Conservation (phyloP, 305 asterid genomes). For the Withania somnifera region DNA sequence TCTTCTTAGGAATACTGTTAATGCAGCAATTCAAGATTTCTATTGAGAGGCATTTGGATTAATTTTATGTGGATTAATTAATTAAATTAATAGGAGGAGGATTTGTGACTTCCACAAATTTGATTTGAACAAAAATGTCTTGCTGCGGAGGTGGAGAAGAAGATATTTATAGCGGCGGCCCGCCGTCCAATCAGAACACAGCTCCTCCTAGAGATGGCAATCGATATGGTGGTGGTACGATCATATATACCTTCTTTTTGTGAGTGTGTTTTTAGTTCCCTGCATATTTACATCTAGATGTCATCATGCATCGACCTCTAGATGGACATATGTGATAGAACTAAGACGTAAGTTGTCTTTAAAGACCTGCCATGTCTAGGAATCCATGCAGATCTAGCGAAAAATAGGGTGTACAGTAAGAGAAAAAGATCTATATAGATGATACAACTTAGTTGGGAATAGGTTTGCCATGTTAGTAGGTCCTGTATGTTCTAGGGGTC, state of each 20-base stretch:
- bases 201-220: conserved; percentile 55
- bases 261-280: background rate
- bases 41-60: background rate
- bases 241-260: background rate
- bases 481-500: background rate
- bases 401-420: background rate
- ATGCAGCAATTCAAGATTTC: background rate
- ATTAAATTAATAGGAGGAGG: too few species aligned
- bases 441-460: background rate
- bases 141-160: conserved; percentile 88
- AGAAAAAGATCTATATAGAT: background rate
- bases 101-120: background rate
- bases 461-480: background rate
- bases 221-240: conserved; percentile 33
- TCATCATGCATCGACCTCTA: background rate
- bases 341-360: background rate
- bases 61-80: background rate
- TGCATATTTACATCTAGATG: background rate
- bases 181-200: conserved; percentile 50
- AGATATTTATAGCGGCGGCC: conserved; percentile 51
- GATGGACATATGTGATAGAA: background rate
- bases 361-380: background rate
- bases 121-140: conserved; percentile 34
- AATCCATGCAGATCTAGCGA: background rate
- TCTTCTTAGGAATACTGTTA: background rate